Conservation (phyloP, 345 rosid genomes). For the Citrus inodora region DNA sequence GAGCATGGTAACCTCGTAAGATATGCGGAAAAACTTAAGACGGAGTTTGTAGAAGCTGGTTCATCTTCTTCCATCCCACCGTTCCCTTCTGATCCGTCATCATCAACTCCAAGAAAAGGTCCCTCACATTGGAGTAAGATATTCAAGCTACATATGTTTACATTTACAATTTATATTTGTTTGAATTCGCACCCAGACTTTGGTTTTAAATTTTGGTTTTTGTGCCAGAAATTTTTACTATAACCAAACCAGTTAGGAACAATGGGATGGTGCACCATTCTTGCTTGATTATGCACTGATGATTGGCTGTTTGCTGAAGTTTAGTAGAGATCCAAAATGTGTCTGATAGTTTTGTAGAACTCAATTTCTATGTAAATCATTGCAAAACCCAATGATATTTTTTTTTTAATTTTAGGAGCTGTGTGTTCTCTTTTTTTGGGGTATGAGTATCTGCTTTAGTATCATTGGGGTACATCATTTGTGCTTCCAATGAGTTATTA, state of each 20-base stretch:
- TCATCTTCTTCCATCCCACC: constrained; percentile 50
- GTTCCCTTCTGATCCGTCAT: constrained; percentile 43
- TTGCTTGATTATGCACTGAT: background rate
- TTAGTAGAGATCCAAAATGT: background rate
- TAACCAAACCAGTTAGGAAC: background rate
- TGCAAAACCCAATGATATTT: background rate
- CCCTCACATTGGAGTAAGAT: constrained; percentile 54
- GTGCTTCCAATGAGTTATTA: background rate
- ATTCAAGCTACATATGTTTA: constrained; percentile 6
- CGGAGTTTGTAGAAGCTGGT: constrained; percentile 49
- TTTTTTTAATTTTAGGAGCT: background rate
- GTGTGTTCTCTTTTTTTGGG: background rate
- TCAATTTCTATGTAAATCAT: background rate
- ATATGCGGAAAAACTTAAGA: constrained; percentile 67
- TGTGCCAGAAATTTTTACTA: background rate
- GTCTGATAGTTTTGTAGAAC: background rate
- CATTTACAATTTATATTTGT: background rate
- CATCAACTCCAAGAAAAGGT: constrained; percentile 48
- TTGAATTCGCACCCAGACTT: background rate
- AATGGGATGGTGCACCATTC: background rate
- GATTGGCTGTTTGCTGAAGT: background rate
- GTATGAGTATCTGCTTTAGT: background rate
- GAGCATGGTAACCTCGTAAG: constrained; percentile 59
- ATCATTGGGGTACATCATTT: background rate
- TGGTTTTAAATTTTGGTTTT: background rate